phyloP scores from a whole-genome alignment of 2,329 filamentous ascomycete species.

The Neocucurbitaria cava region DNA sequence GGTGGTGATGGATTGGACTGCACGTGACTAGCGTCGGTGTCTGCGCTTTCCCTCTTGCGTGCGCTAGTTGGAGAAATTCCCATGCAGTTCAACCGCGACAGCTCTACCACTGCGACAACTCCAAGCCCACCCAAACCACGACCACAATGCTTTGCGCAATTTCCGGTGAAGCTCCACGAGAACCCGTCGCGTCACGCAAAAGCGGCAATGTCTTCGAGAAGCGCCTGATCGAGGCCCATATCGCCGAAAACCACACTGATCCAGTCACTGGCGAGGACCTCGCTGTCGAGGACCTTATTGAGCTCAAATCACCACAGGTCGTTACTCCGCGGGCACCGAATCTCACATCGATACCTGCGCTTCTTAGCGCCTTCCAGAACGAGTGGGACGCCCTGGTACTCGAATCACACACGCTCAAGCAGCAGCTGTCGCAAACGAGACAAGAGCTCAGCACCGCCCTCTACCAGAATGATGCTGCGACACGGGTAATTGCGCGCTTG shows the following conservation, averaged over 20 bases:
- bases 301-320: slow-evolving; percentile 81
- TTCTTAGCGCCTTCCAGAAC: slow-evolving; percentile 94
- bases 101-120: not conserved
- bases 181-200: slow-evolving; percentile 93
- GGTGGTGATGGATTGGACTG: not conserved
- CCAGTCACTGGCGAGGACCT: slow-evolving; percentile 89
- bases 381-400: slow-evolving; percentile 96
- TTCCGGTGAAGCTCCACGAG: slow-evolving; percentile 94
- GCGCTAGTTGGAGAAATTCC: not conserved
- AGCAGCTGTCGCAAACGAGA: slow-evolving; percentile 86
- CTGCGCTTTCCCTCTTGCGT: not conserved
- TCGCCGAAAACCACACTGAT: slow-evolving; percentile 90
- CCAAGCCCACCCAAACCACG: slow-evolving; percentile 2
- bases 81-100: not conserved
- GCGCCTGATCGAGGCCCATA: slow-evolving; percentile 92
- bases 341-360: slow-evolving; percentile 92
- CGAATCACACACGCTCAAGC: slow-evolving; percentile 88
- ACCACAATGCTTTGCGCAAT: slow-evolving; percentile 64
- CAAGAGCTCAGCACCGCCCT: slow-evolving; percentile 93
- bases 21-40: not conserved
- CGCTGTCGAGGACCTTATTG: slow-evolving; percentile 81
- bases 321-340: slow-evolving; percentile 90
- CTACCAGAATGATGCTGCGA: slow-evolving; percentile 97
- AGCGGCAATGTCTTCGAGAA: slow-evolving; percentile 95
- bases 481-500: slow-evolving; percentile 89